Percentiles rank a stretch among this genome's conserved stretches.
phyloP scores from a whole-genome alignment of 2,329 filamentous ascomycete genomes.

The Alternaria sp. region DNA sequence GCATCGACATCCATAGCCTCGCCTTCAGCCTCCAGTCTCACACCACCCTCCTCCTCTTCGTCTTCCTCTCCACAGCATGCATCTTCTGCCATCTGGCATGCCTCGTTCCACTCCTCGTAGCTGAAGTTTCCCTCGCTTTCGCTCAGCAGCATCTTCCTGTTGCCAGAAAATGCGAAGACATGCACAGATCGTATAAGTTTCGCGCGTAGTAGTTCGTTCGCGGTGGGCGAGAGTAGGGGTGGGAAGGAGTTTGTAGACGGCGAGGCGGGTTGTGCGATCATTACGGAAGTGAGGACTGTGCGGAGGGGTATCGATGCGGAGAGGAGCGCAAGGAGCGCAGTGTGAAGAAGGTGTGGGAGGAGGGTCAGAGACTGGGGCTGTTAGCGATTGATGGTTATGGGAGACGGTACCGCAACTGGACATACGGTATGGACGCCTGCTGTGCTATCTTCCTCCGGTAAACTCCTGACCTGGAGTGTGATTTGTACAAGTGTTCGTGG shows the following conservation, averaged over 20 bases:
- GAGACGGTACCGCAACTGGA: conserved; percentile 11
- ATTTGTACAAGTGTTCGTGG: conserved; percentile 81
- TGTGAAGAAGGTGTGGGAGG: conserved; percentile 82
- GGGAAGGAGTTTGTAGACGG: conserved; percentile 63
- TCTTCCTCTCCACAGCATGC: conserved; percentile 66
- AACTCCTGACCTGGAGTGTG: conserved; percentile 75
- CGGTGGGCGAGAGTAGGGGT: conserved; percentile 61
- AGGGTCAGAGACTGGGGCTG: conserved; percentile 72
- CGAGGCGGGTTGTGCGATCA: conserved; percentile 78
- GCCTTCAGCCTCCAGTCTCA: conserved; percentile 35
- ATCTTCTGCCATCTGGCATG: conserved; percentile 68
- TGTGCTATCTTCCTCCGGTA: conserved; percentile 71
- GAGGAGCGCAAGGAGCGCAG: conserved; percentile 80
- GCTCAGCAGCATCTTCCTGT: conserved; percentile 73
- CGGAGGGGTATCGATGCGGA: conserved; percentile 83
- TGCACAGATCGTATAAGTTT: conserved; percentile 82
- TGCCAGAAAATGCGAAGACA: conserved; percentile 75
- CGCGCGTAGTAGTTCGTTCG: conserved; percentile 66
- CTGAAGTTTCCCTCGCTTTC: conserved; percentile 85
- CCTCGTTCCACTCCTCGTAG: conserved; percentile 75
- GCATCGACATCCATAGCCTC: conserved; percentile 51
- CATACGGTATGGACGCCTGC: conserved; percentile 67
- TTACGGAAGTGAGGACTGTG: conserved; percentile 77
- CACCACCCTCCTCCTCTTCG: conserved; percentile 46
- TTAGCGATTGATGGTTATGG: conserved; percentile 11